phyloP scores from a whole-genome alignment of 352 stramenopile genomes.

The Phytopythium oedochilum region DNA sequence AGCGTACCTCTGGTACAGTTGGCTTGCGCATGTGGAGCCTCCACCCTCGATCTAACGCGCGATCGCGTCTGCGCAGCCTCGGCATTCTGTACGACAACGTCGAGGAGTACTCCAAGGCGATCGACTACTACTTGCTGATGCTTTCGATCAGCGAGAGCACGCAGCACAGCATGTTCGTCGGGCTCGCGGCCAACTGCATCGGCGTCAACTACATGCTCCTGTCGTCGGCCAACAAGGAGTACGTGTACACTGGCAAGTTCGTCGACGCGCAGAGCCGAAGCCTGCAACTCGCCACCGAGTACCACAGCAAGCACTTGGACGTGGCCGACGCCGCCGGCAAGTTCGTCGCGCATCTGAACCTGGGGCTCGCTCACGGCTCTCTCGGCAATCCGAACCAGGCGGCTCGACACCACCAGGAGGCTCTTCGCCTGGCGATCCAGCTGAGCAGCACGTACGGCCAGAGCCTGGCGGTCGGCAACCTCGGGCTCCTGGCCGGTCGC shows the following conservation, averaged over 20 bases:
- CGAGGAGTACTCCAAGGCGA: constrained; percentile 75
- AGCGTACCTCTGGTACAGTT: constrained; percentile 68
- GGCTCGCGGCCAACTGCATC: constrained; percentile 83
- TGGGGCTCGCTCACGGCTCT: constrained; percentile 75
- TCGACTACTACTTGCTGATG: constrained; percentile 84
- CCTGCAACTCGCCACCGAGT: constrained; percentile 48
- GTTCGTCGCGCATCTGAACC: constrained; percentile 85
- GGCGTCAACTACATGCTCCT: constrained; percentile 85
- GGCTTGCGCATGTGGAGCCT: neutral
- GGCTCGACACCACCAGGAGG: constrained; percentile 84
- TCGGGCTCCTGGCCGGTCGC: constrained; percentile 79
- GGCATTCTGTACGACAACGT: constrained; percentile 88
- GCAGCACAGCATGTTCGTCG: constrained; percentile 69
- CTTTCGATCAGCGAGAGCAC: constrained; percentile 83
- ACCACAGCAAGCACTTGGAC: constrained; percentile 77
- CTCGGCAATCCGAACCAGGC: constrained; percentile 63
- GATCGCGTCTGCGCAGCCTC: constrained; percentile 24
- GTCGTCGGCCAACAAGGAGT: constrained; percentile 51
- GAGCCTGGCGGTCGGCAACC: constrained; percentile 83
- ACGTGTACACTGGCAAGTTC: constrained; percentile 72
- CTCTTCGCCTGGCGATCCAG: constrained; percentile 77
- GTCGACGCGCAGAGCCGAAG: constrained; percentile 39
- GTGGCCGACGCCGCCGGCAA: constrained; percentile 79
- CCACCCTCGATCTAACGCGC: neutral
- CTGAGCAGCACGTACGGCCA: constrained; percentile 84